These are phyloP conservation scores for Trichosporon sp. DNA, from an alignment of 1,284 basidiomycete species.

Conservation along the genomic window DNA sequence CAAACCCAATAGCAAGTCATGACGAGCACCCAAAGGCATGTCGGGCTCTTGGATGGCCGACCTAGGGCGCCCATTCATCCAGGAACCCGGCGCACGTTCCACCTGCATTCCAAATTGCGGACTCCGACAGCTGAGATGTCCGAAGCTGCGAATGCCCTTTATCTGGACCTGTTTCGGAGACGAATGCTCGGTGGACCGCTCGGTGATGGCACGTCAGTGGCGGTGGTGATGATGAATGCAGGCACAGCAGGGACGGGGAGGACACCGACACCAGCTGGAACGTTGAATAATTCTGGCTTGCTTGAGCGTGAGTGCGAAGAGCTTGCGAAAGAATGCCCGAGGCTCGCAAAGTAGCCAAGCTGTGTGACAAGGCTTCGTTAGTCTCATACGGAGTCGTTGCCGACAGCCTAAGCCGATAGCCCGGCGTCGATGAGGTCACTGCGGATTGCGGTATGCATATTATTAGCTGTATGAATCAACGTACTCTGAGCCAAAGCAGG, in stretches of 20 bases:
- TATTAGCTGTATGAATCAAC: background rate
- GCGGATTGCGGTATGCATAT: constrained; percentile 5
- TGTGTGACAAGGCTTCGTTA: no score
- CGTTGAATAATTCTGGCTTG: background rate
- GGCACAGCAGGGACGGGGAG: background rate
- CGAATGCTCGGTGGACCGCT: background rate
- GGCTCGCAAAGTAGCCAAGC: no score
- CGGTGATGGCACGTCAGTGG: background rate
- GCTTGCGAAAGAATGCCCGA: background rate
- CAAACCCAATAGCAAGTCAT: no score
- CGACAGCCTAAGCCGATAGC: background rate
- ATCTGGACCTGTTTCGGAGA: background rate
- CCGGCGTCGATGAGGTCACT: background rate
- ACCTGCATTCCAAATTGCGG: no score
- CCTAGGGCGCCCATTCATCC: no score
- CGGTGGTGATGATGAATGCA: background rate
- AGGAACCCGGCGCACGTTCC: no score
- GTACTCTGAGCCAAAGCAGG: background rate
- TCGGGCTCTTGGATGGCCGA: no score
- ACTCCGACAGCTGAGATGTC: no score
- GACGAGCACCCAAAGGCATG: no score
- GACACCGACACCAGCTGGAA: background rate
- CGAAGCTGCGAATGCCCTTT: no score
- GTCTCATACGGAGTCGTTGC: no score
- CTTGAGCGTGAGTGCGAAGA: no score